Conservation (phyloP, 495 filamentous ascomycete genomes). For the Aspergillus asperescens region DNA sequence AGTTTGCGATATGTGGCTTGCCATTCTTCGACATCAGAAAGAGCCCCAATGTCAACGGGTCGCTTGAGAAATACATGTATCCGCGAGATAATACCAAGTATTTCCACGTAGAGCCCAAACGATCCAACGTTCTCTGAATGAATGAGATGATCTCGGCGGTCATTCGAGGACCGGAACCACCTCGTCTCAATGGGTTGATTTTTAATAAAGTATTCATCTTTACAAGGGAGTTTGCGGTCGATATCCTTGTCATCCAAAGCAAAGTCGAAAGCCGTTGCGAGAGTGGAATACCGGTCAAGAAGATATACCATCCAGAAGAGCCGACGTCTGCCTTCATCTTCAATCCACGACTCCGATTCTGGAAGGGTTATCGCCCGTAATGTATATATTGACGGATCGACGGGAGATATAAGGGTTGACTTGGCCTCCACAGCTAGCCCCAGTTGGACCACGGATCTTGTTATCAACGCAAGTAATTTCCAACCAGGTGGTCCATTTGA, state of each 20-base stretch:
- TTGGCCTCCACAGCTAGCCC: conserved; percentile 76
- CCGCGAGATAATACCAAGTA: conserved; percentile 76
- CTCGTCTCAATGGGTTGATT: conserved; percentile 79
- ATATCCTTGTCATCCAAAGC: conserved; percentile 83
- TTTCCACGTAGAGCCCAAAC: conserved; percentile 81
- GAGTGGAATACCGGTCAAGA: conserved; percentile 80
- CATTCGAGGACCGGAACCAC: conserved; percentile 60
- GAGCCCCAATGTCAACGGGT: conserved; percentile 79
- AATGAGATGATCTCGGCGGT: conserved; percentile 56
- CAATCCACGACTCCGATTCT: conserved; percentile 77
- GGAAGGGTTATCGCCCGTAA: conserved; percentile 74
- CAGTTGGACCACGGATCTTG: conserved; percentile 76
- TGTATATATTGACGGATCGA: conserved; percentile 79
- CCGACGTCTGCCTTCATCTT: conserved; percentile 76
- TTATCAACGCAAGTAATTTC: conserved; percentile 84
- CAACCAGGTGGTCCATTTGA: conserved; percentile 82
- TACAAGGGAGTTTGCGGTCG: conserved; percentile 77
- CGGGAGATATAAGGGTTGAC: conserved; percentile 65
- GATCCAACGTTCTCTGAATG: conserved; percentile 76
- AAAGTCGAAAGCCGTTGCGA: conserved; percentile 86
- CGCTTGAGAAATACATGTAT: conserved; percentile 82
- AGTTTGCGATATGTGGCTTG: conserved; percentile 79
- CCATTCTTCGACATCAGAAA: conserved; percentile 83
- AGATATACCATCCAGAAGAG: conserved; percentile 93
- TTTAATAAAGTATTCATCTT: conserved; percentile 76